Percentiles rank a stretch among this genome's conserved stretches.
phyloP scores from a whole-genome alignment of 495 filamentous ascomycete genomes.

The Aspergillus haitiensis region DNA sequence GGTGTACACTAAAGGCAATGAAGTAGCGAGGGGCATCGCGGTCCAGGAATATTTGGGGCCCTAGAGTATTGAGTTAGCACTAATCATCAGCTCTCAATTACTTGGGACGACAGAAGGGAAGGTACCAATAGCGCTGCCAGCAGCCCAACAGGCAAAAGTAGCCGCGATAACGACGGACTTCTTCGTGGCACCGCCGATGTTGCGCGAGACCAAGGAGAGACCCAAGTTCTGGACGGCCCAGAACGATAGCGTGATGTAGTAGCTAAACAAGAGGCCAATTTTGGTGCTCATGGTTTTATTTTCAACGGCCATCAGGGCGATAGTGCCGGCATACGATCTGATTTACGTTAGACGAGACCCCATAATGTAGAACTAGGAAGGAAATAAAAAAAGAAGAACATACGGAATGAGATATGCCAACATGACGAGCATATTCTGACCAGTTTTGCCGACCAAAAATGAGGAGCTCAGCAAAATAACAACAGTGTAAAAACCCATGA shows the following conservation, averaged over 20 bases:
- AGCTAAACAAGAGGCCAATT: constrained; percentile 27
- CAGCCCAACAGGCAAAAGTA: constrained; percentile 31
- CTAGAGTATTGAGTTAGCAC: neutral
- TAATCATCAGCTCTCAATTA: neutral
- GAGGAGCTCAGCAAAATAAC: constrained; percentile 26
- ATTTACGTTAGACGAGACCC: constrained; percentile 11
- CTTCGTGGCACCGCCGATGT: constrained; percentile 64
- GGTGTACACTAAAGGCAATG: constrained; percentile 25
- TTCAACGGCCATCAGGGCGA: constrained; percentile 18
- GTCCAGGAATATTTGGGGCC: constrained; percentile 26
- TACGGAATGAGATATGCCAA: constrained; percentile 19
- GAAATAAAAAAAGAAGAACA: constrained; percentile 18
- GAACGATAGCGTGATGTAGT: constrained; percentile 32
- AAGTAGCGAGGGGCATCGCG: constrained; percentile 32
- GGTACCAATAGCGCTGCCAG: constrained; percentile 28
- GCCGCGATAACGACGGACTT: constrained; percentile 43
- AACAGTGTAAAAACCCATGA: constrained; percentile 25
- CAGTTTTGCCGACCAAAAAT: constrained; percentile 16
- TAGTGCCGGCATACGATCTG: constrained; percentile 20
- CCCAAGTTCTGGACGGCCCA: constrained; percentile 27
- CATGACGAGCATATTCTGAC: constrained; percentile 27
- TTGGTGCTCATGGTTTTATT: constrained; percentile 3
- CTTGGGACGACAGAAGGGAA: neutral
- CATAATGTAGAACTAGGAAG: constrained; percentile 2
- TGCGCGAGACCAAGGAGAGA: constrained; percentile 52